Evolutionary conservation across 2,329 filamentous ascomycete species (phyloP).

Genomic region (Talaromyces atroroseus): DNA sequence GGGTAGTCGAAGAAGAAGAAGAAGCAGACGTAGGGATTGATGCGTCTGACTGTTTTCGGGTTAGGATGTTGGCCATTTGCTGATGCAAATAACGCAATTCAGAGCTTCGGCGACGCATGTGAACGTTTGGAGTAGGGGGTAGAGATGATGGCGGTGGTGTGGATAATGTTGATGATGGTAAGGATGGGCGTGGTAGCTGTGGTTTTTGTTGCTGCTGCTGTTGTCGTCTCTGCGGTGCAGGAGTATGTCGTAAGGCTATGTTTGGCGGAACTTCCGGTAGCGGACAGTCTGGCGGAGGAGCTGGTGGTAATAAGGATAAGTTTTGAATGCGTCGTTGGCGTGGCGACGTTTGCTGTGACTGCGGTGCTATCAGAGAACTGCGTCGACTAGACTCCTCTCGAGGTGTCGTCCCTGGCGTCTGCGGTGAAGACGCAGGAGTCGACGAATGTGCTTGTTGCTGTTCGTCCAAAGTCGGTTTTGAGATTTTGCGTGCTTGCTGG

Average conservation of each 20-base stretch:
- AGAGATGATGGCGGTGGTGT: not conserved
- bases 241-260: slow-evolving; percentile 3
- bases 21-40: not conserved
- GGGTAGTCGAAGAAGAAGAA: not conserved
- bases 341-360: slow-evolving; percentile 7
- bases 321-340: slow-evolving; percentile 19
- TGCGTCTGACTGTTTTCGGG: slow-evolving; percentile 2
- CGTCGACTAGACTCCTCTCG: slow-evolving; percentile 9
- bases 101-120: slow-evolving; percentile 7
- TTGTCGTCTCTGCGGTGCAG: slow-evolving; percentile 6
- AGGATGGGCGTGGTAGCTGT: slow-evolving; percentile 3
- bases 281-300: slow-evolving; percentile 24
- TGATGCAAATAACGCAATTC: slow-evolving; percentile 6
- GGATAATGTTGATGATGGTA: slow-evolving; percentile 1
- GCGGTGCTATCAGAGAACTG: slow-evolving; percentile 1
- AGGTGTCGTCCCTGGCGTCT: slow-evolving; percentile 2
- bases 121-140: not conserved
- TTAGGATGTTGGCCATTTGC: slow-evolving; percentile 8
- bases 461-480: not conserved
- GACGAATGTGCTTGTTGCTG: slow-evolving; percentile 1
- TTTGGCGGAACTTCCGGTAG: slow-evolving; percentile 20
- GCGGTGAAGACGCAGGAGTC: slow-evolving; percentile 3
- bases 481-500: not conserved
- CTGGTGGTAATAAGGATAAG: slow-evolving; percentile 20
- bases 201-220: not conserved